Percentiles rank a stretch among this genome's conserved stretches.
Conservation (phyloP, 2,329 filamentous ascomycete species). For the Paraphaeosphaeria sporulosa region DNA sequence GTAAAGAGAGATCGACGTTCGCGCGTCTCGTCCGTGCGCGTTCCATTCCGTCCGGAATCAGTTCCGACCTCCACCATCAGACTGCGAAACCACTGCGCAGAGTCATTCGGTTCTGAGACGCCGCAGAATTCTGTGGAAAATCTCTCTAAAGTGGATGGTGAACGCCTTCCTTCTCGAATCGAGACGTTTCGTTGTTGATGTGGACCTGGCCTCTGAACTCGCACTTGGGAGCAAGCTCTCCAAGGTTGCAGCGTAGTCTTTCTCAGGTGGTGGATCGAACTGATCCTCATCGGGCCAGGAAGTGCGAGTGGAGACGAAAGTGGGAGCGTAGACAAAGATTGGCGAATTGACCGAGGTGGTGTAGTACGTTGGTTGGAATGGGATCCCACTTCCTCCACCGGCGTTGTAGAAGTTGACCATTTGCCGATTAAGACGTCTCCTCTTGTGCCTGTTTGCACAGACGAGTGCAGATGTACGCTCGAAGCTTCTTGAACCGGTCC, state of each 20-base stretch:
- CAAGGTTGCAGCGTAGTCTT: neutral
- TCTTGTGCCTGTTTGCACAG: conserved; percentile 3
- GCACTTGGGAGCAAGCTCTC: neutral
- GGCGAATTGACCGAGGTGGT: conserved; percentile 3
- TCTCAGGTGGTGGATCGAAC: neutral
- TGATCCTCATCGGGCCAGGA: conserved; percentile 1
- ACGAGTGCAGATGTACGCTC: conserved; percentile 5
- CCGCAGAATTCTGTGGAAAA: neutral
- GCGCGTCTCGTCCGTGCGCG: conserved; percentile 38
- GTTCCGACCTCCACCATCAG: conserved; percentile 11
- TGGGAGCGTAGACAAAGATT: conserved; percentile 5
- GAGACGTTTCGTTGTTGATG: neutral
- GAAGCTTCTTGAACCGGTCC: conserved; percentile 22
- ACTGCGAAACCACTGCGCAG: neutral
- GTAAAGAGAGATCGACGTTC: conserved; percentile 25
- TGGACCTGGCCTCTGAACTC: neutral
- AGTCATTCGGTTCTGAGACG: neutral
- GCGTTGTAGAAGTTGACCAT: conserved; percentile 1
- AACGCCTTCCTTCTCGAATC: neutral
- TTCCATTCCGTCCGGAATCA: conserved; percentile 28
- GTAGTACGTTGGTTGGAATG: conserved; percentile 5
- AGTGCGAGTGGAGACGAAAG: conserved; percentile 3
- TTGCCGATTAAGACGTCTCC: neutral
- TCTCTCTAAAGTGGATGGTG: neutral
- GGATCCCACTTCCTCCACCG: neutral